phyloP scores from a whole-genome alignment of 805 yeast species.

The Maudiozyma barnettii region DNA sequence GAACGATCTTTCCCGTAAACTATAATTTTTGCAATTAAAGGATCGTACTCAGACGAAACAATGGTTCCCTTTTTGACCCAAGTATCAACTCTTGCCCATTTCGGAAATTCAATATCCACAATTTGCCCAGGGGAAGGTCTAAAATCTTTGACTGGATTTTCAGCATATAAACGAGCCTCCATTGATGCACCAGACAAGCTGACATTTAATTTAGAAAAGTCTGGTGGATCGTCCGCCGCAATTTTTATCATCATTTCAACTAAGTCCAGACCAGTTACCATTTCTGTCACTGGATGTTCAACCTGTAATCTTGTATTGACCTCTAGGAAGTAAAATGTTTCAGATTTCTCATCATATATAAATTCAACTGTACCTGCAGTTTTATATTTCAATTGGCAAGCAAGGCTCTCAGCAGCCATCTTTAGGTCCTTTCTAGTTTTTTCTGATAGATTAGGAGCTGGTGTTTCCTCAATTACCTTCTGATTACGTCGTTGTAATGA shows the following conservation, averaged over 20 bases:
- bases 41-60: constrained; percentile 89
- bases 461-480: constrained; percentile 93
- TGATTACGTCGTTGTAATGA: constrained; percentile 96
- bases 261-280: constrained; percentile 87
- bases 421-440: constrained; percentile 66
- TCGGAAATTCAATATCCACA: constrained; percentile 75
- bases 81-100: constrained; percentile 87
- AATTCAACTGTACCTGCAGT: constrained; percentile 98
- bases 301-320: constrained; percentile 96
- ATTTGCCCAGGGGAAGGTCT: constrained; percentile 95
- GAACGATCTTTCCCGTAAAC: constrained; percentile 85
- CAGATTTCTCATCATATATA: constrained; percentile 77
- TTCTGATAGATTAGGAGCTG: constrained; percentile 89
- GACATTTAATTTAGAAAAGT: constrained; percentile 47
- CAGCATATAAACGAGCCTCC: constrained; percentile 96
- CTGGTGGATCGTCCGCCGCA: constrained; percentile 86
- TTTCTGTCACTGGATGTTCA: constrained; percentile 94
- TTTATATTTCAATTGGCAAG: constrained; percentile 74
- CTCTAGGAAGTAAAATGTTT: constrained; percentile 89
- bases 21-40: constrained; percentile 90
- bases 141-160: constrained; percentile 90
- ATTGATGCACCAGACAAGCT: constrained; percentile 77
- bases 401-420: constrained; percentile 76
- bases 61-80: constrained; percentile 89
- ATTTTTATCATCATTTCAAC: constrained; percentile 95